Evolutionary conservation across 1,139 yeast species (phyloP).

Genomic region (Yamadazyma dushanensis): DNA sequence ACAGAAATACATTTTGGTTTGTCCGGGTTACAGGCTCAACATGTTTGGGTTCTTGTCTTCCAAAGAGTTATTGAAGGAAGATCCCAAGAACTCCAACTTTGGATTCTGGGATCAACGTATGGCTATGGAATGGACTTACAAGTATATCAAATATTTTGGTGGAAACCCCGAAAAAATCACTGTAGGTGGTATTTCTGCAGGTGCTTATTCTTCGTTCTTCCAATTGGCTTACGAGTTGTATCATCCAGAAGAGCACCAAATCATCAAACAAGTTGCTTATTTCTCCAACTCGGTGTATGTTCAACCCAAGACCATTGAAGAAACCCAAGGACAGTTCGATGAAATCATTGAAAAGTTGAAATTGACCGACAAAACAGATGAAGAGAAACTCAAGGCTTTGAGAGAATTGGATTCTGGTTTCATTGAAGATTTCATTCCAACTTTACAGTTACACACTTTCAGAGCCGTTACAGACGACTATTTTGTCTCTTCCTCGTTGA

Average conservation of each 20-base stretch:
- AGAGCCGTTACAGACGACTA: constrained; percentile 3
- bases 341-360: constrained; percentile 3
- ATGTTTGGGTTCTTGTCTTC: constrained; percentile 4
- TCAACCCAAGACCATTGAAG: constrained; percentile 3
- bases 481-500: background rate
- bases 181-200: constrained; percentile 2
- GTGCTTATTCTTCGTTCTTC: constrained; percentile 3
- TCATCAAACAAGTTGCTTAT: constrained; percentile 4
- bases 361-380: constrained; percentile 1
- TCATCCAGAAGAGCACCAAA: constrained; percentile 3
- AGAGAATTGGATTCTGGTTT: constrained; percentile 1
- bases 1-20: constrained; percentile 2
- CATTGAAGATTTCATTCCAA: constrained; percentile 3
- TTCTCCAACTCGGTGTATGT: constrained; percentile 4
- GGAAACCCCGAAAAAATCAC: constrained; percentile 1
- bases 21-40: constrained; percentile 3
- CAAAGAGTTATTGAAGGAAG: constrained; percentile 2
- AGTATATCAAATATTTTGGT: constrained; percentile 1
- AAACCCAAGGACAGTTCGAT: constrained; percentile 3
- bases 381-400: constrained; percentile 1
- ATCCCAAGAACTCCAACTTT: constrained; percentile 1
- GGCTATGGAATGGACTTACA: constrained; percentile 4
- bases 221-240: constrained; percentile 3
- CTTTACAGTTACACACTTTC: constrained; percentile 2
- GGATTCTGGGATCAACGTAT: constrained; percentile 4